Conservation (phyloP, 2,329 filamentous ascomycete genomes). For the Pestalotiopsis sp. region DNA sequence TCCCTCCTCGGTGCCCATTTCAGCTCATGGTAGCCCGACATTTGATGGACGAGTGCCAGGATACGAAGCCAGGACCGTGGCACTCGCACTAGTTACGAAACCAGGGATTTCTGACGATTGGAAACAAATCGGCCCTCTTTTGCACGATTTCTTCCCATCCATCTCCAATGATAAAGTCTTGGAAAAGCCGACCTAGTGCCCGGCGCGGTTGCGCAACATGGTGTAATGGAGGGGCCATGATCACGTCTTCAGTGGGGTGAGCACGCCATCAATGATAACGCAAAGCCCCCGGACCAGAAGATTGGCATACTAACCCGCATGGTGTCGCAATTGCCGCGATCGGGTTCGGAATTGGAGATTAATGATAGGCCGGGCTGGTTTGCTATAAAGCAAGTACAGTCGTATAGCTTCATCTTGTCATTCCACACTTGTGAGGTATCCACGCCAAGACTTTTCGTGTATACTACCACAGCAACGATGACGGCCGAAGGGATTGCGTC, state of each 20-base stretch:
- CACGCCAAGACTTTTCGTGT: neutral
- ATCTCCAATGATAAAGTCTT: neutral
- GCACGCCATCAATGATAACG: conserved; percentile 9
- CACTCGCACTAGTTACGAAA: too few relatives aligned
- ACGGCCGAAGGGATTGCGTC: conserved; percentile 6
- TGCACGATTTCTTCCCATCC: too few relatives aligned
- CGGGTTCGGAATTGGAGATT: neutral
- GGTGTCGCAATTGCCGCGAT: conserved; percentile 9
- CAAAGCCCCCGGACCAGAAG: neutral
- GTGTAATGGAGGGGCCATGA: conserved; percentile 10
- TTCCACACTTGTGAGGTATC: neutral
- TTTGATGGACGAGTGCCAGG: neutral
- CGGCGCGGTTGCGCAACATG: neutral
- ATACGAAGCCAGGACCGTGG: neutral
- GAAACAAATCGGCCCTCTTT: too few relatives aligned
- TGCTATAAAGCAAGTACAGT: neutral
- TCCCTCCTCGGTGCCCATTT: neutral
- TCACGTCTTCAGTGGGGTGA: conserved; percentile 11
- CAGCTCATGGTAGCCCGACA: neutral
- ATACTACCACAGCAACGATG: neutral
- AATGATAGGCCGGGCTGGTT: neutral
- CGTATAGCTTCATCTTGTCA: neutral
- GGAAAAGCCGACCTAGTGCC: neutral
- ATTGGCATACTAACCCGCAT: neutral
- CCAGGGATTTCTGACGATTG: too few relatives aligned